These are phyloP conservation scores for Claviceps paspali DNA, from an alignment of 2,329 filamentous ascomycete species.

Conservation along the genomic window DNA sequence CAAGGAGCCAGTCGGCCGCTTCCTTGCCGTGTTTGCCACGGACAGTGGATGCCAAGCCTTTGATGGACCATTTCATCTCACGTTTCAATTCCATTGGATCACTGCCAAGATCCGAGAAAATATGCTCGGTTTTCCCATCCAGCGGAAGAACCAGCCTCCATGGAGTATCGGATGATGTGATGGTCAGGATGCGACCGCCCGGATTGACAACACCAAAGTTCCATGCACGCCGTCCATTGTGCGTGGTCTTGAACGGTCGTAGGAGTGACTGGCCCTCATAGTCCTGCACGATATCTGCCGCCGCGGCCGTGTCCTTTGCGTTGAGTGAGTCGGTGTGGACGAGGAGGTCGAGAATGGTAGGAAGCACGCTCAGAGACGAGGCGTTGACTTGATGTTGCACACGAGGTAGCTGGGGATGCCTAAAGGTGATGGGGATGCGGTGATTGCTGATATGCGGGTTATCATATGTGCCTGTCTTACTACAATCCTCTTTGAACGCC, in stretches of 20 bases:
- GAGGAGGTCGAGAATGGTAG: slow-evolving; percentile 21
- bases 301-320: slow-evolving; percentile 11
- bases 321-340: slow-evolving; percentile 18
- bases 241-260: slow-evolving; percentile 11
- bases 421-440: slow-evolving; percentile 18
- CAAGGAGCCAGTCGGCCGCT: slow-evolving; percentile 14
- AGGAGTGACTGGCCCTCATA: slow-evolving; percentile 22
- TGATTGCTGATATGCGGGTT: slow-evolving; percentile 19
- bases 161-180: slow-evolving; percentile 11
- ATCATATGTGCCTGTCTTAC: slow-evolving; percentile 16
- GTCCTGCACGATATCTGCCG: slow-evolving; percentile 16
- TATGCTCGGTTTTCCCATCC: slow-evolving; percentile 15
- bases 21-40: slow-evolving; percentile 8
- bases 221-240: slow-evolving; percentile 13
- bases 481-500: slow-evolving; percentile 17
- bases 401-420: slow-evolving; percentile 17
- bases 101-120: slow-evolving; percentile 12
- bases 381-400: slow-evolving; percentile 13
- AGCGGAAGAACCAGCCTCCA: slow-evolving; percentile 17
- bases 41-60: slow-evolving; percentile 6
- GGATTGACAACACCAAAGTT: slow-evolving; percentile 19
- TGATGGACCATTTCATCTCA: slow-evolving; percentile 8
- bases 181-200: slow-evolving; percentile 15
- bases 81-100: slow-evolving; percentile 15
- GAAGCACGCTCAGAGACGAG: slow-evolving; percentile 19